Evolutionary conservation across 306 rosid genomes (phyloP).

Genomic region (Quercus robur): DNA sequence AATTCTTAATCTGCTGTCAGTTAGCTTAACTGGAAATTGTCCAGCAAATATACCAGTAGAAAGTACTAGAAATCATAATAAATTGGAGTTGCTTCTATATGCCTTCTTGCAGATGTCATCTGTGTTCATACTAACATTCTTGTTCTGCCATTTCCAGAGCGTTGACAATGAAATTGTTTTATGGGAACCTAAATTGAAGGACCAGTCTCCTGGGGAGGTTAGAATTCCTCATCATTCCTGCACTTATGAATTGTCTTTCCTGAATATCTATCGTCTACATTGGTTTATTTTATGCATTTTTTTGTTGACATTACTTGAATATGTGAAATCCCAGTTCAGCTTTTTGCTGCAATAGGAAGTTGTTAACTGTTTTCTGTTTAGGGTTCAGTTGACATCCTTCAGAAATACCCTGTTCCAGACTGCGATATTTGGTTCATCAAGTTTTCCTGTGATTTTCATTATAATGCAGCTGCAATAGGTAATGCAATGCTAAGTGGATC

Average conservation of each 20-base stretch:
- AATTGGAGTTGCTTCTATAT: not conserved
- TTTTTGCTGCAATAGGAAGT: constrained; percentile 4
- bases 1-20: not conserved
- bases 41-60: not conserved
- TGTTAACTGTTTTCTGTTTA: constrained; percentile 22
- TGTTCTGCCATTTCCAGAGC: constrained; percentile 52
- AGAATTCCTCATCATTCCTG: constrained; percentile 3
- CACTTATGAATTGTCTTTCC: not conserved
- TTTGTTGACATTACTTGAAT: not conserved
- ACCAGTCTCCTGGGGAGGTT: constrained; percentile 95
- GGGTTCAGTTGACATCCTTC: constrained; percentile 91
- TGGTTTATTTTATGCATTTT: not conserved
- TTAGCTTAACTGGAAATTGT: not conserved
- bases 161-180: constrained; percentile 90
- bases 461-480: constrained; percentile 77
- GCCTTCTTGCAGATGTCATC: not conserved
- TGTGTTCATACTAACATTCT: constrained; percentile 15
- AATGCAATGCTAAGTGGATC: constrained; percentile 9
- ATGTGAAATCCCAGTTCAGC: not conserved
- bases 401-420: constrained; percentile 92
- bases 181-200: constrained; percentile 97
- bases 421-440: constrained; percentile 99
- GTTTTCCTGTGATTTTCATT: constrained; percentile 91
- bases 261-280: not conserved
- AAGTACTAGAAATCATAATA: not conserved